phyloP scores from a whole-genome alignment of 495 filamentous ascomycete genomes.

The Penicillium turbatum region DNA sequence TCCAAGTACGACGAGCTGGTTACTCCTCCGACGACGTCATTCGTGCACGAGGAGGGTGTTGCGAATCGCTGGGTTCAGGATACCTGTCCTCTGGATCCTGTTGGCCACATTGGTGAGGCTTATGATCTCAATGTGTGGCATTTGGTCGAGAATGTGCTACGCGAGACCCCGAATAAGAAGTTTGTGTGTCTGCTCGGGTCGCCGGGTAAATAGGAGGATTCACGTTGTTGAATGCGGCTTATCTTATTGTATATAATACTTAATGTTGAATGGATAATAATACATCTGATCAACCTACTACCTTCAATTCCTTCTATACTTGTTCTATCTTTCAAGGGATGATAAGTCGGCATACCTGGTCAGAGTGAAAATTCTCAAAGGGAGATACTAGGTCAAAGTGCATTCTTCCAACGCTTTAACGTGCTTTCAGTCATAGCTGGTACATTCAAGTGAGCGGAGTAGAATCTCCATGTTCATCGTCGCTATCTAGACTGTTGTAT shows the following conservation, averaged over 20 bases:
- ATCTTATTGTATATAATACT: conserved; percentile 7
- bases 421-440: too few species aligned
- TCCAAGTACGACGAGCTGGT: conserved; percentile 48
- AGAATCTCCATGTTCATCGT: too few species aligned
- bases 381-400: too few species aligned
- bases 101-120: conserved; percentile 51
- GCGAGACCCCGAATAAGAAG: conserved; percentile 30
- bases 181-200: conserved; percentile 38
- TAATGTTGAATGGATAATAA: neutral
- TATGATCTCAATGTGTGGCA: conserved; percentile 55
- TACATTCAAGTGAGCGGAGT: too few species aligned
- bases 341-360: too few species aligned
- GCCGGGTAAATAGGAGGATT: conserved; percentile 27
- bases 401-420: too few species aligned
- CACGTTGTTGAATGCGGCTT: neutral
- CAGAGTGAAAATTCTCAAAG: too few species aligned
- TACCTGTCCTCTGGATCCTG: conserved; percentile 42
- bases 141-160: conserved; percentile 49
- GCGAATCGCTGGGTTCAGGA: conserved; percentile 45
- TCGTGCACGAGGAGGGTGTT: conserved; percentile 45
- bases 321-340: too few species aligned
- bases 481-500: too few species aligned
- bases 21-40: conserved; percentile 39
- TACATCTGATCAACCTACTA: too few species aligned
- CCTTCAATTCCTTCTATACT: too few species aligned